Conservation (phyloP, 345 rosid genomes). For the Eucalyptus sp. region DNA sequence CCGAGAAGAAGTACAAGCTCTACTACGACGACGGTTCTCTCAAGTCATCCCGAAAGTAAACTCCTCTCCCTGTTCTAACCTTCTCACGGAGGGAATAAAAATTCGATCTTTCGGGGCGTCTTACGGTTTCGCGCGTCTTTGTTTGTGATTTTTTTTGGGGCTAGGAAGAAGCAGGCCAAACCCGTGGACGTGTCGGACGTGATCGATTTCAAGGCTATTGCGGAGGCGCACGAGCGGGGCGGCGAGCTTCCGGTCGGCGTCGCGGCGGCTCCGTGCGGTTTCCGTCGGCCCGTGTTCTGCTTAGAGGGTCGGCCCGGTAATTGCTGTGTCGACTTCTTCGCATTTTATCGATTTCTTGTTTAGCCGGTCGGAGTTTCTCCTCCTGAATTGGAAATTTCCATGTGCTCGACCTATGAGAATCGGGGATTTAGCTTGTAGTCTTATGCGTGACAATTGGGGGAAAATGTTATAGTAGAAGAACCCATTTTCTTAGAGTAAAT, state of each 20-base stretch:
- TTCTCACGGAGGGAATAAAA: background rate
- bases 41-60: conserved; percentile 55
- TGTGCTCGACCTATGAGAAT: background rate
- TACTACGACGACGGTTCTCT: conserved; percentile 53
- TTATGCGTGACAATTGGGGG: background rate
- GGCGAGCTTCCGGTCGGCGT: conserved; percentile 46
- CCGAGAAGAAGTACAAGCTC: conserved; percentile 93
- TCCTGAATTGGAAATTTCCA: background rate
- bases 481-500: background rate
- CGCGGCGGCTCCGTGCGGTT: conserved; percentile 6
- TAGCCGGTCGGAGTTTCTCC: background rate
- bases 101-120: background rate
- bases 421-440: background rate
- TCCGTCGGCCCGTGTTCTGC: conserved; percentile 36
- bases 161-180: conserved; percentile 69
- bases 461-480: background rate
- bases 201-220: conserved; percentile 47
- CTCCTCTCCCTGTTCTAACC: background rate
- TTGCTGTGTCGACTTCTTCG: background rate
- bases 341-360: background rate
- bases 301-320: conserved; percentile 67
- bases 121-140: background rate
- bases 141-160: background rate
- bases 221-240: conserved; percentile 21
- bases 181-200: conserved; percentile 69